Conservation (phyloP, 805 yeast species). For the Ogataea saltuana region DNA sequence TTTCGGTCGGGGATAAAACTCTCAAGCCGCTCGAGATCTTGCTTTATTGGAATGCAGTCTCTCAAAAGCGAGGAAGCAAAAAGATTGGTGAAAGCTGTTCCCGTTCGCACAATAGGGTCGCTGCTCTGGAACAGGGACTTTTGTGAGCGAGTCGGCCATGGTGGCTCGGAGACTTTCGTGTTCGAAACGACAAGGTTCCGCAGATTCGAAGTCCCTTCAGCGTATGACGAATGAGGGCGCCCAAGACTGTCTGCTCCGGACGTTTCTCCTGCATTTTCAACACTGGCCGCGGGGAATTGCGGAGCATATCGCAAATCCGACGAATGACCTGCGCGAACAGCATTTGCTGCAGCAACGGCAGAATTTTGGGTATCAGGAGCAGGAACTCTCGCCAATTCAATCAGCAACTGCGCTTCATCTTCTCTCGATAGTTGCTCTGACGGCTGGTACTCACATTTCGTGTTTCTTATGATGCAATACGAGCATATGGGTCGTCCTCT, state of each 20-base stretch:
- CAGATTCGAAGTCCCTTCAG: no score
- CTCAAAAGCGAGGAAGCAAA: conserved; percentile 23
- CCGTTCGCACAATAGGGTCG: background rate
- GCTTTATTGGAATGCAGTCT: conserved; percentile 25
- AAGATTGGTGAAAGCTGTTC: conserved; percentile 28
- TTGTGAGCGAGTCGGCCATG: conserved; percentile 15
- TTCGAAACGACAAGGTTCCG: no score
- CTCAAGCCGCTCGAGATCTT: conserved; percentile 29
- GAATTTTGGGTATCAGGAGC: background rate
- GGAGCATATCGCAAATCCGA: no score
- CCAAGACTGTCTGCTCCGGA: background rate
- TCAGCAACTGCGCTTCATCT: background rate
- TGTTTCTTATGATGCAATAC: conserved; percentile 48
- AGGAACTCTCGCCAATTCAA: background rate
- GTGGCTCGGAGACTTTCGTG: conserved; percentile 3
- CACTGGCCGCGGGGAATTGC: no score
- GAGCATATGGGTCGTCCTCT: conserved; percentile 56
- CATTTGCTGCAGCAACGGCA: no score
- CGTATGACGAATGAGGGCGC: no score
- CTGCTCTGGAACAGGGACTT: no score
- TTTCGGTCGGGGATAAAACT: conserved; percentile 47
- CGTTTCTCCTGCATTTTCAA: background rate
- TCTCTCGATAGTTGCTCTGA: conserved; percentile 34
- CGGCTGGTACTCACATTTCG: conserved; percentile 53
- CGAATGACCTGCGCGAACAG: no score